phyloP scores from a whole-genome alignment of 192 early-diverging fungal genomes.

The Linnemannia exigua region DNA sequence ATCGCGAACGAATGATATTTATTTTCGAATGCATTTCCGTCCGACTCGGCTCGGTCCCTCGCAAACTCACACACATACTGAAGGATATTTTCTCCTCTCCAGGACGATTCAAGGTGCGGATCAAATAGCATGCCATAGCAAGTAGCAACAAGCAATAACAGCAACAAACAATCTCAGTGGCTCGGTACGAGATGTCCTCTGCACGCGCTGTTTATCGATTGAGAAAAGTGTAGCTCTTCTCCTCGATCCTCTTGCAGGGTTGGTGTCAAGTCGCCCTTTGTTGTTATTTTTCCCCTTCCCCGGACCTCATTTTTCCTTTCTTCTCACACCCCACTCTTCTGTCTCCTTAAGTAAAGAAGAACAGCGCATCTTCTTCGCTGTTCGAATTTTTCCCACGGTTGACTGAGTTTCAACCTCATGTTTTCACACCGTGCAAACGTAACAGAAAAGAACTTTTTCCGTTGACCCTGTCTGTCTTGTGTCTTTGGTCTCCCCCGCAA shows the following conservation, averaged over 20 bases:
- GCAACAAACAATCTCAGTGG: too few species aligned
- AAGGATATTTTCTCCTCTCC: too few species aligned
- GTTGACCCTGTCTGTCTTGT: not conserved
- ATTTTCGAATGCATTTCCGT: not conserved
- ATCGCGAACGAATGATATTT: too few species aligned
- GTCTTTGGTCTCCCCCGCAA: not conserved
- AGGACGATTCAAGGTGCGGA: too few species aligned
- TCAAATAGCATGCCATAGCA: too few species aligned
- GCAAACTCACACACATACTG: not conserved
- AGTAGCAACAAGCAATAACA: too few species aligned
- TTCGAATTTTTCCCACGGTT: constrained; percentile 3
- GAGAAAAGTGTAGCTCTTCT: not conserved
- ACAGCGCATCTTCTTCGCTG: not conserved
- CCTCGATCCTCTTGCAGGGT: not conserved
- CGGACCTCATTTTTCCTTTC: not conserved
- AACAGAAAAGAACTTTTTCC: not conserved
- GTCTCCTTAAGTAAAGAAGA: not conserved
- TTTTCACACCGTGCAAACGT: not conserved
- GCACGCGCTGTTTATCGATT: too few species aligned
- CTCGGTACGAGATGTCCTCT: too few species aligned
- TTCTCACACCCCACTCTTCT: not conserved
- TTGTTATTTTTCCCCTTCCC: not conserved
- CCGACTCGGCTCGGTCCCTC: constrained; percentile 7
- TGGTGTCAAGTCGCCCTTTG: not conserved
- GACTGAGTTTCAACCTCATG: not conserved